Base-by-base conservation (phyloP, 2,329 filamentous ascomycete genomes). In the Xylaria arbuscula region DNA sequence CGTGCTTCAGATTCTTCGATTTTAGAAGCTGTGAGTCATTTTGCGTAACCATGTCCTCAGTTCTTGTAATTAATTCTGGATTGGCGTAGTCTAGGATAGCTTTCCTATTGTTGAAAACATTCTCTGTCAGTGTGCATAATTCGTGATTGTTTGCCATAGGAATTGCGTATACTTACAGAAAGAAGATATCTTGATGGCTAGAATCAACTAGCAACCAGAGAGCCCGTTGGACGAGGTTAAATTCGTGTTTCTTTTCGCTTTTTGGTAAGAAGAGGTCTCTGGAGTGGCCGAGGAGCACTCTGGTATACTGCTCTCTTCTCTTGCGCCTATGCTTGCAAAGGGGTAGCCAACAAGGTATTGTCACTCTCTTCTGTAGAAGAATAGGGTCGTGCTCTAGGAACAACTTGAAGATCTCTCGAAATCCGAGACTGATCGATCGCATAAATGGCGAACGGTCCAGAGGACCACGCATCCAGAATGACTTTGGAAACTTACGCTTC, bases 341-440 rank as follows among this genome's bases (percentile, higher is more conserved):
- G 22, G 3, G 10, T 0, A 42, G 10, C 54, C 54, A 28, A 28
- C 54, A 57, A 28, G 19, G 1, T 38, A 57, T 38, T 17, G 4
- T 7, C 19, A 28, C 1, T 9, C 13, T 32, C 28, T 13, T 40
- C 11, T 42, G 36, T 15, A 58, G 47, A 2, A 58, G 19, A n/a
- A 13, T 47, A 3, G 55, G 38, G 2, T 45, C 40, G 24, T 42
- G 15, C 8, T 58, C 8, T 1, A 58, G 22, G 9, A 58, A 58
- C 15, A 47, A 34, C 34, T 58, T 45, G 40, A 58, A 47, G 15
- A 58, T 58, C 24, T 47, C 55, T 11, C 55, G 40, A 34, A 58
- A 58, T 11, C 55, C 55, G 40, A 58, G 55, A 47, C 40, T 47
- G 2, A 58, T 47, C 7, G 55, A 58, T 19, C 38, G 38, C 40